Conservation (phyloP, 192 early-diverging fungal genomes). For the Diversispora eburnea region DNA sequence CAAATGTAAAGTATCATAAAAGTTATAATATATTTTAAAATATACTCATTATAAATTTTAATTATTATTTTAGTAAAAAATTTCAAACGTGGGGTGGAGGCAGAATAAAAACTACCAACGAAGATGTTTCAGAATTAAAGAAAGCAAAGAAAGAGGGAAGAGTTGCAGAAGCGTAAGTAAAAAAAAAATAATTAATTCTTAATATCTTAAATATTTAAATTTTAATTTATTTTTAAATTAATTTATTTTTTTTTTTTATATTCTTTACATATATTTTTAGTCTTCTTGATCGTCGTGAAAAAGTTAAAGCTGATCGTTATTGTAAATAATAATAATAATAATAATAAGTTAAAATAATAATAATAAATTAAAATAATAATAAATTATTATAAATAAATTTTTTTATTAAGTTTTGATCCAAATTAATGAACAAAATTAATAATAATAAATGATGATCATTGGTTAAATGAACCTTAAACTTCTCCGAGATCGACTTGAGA, state of each 20-base stretch:
- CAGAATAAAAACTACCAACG: conserved; percentile 49
- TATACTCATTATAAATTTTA: background rate
- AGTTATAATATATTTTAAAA: background rate
- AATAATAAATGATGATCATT: no score
- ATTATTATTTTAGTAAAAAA: conserved; percentile 51
- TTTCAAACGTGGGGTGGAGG: conserved; percentile 75
- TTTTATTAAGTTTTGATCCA: no score
- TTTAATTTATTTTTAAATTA: background rate
- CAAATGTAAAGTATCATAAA: conserved; percentile 53
- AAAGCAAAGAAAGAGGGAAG: conserved; percentile 68
- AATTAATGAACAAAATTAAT: no score
- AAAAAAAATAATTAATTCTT: background rate
- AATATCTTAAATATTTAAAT: background rate
- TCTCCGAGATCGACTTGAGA: no score
- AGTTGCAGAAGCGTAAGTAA: conserved; percentile 58
- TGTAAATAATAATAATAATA: conserved; percentile 54
- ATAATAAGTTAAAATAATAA: no score
- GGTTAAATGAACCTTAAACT: no score
- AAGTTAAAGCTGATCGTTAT: conserved; percentile 80
- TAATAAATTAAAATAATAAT: no score
- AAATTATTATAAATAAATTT: no score
- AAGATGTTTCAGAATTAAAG: conserved; percentile 52
- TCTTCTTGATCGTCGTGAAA: conserved; percentile 72
- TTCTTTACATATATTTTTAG: background rate
- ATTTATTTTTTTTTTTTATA: background rate